Percentiles rank a stretch among this genome's conserved stretches.
These are phyloP conservation scores for Orbilia oligospora DNA, from an alignment of 2,329 filamentous ascomycete genomes.

Conservation along the genomic window DNA sequence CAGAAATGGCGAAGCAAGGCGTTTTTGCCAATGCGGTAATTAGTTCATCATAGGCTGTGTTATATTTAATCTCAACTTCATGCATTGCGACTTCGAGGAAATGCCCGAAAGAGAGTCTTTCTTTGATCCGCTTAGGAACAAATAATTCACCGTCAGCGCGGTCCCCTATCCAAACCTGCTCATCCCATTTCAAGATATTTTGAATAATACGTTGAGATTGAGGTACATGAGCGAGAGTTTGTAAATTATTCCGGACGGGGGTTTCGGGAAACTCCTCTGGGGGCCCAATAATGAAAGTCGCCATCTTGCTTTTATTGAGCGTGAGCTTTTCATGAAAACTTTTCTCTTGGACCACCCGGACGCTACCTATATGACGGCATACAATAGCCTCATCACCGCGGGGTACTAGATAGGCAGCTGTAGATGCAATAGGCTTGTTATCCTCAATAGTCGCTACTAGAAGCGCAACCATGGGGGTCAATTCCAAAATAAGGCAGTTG, in stretches of 20 bases:
- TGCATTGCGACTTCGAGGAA: conserved; percentile 4
- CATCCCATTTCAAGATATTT: neutral
- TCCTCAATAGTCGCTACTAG: conserved; percentile 9
- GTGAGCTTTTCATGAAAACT: neutral
- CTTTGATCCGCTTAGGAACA: conserved; percentile 10
- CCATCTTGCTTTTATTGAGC: neutral
- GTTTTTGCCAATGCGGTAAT: neutral
- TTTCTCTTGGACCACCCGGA: neutral
- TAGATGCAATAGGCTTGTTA: neutral
- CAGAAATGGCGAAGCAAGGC: conserved; percentile 14
- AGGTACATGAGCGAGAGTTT: neutral
- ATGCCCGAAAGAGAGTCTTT: neutral
- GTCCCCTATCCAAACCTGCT: conserved; percentile 23
- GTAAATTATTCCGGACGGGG: neutral
- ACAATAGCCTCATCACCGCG: neutral
- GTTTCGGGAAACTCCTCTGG: neutral
- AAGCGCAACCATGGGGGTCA: neutral
- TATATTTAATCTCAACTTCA: conserved; percentile 7
- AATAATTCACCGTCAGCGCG: conserved; percentile 1
- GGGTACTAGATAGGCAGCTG: neutral
- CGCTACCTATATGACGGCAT: conserved; percentile 19
- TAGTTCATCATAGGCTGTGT: neutral
- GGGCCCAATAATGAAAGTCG: neutral
- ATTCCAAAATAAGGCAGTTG: conserved; percentile 8
- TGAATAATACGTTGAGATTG: conserved; percentile 1